Conservation (phyloP, 1,284 basidiomycete species). For the Garcileccinum viscosum region DNA sequence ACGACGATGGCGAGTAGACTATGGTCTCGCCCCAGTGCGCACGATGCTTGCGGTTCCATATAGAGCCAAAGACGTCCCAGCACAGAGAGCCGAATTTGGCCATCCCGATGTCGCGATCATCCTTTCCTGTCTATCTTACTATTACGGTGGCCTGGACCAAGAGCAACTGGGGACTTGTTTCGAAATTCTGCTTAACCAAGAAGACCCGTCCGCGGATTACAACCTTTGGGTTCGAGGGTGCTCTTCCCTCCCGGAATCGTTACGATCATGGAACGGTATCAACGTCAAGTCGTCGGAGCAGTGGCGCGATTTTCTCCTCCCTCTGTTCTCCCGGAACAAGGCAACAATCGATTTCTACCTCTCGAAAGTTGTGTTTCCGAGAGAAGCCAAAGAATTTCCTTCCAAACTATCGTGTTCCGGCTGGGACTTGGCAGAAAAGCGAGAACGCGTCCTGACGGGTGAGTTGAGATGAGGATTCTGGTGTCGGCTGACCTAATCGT, state of each 20-base stretch:
- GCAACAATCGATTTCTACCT: slow-evolving; percentile 57
- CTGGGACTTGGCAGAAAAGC: slow-evolving; percentile 58
- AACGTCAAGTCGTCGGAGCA: slow-evolving; percentile 51
- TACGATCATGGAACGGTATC: slow-evolving; percentile 44
- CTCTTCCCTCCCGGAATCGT: slow-evolving; percentile 33
- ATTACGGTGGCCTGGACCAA: slow-evolving; percentile 53
- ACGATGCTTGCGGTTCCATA: slow-evolving; percentile 61
- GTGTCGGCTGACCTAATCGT: not conserved
- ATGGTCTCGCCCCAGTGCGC: slow-evolving; percentile 51
- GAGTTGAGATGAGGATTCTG: slow-evolving; percentile 2
- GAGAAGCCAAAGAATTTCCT: slow-evolving; percentile 52
- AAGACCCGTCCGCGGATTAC: slow-evolving; percentile 53
- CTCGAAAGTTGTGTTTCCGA: slow-evolving; percentile 36
- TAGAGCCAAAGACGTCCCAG: slow-evolving; percentile 58
- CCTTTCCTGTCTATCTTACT: slow-evolving; percentile 59
- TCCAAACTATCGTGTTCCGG: slow-evolving; percentile 53
- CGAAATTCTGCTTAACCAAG: slow-evolving; percentile 47
- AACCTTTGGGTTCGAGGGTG: slow-evolving; percentile 45
- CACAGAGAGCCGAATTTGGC: slow-evolving; percentile 57
- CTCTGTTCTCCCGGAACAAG: slow-evolving; percentile 35
- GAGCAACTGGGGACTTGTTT: slow-evolving; percentile 49
- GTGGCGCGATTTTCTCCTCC: slow-evolving; percentile 38
- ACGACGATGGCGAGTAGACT: slow-evolving; percentile 57
- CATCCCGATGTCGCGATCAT: slow-evolving; percentile 57
- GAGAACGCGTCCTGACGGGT: slow-evolving; percentile 35